Evolutionary conservation across 208 protist genomes (phyloP).

Genomic region (Leishmania martiniquensis): DNA sequence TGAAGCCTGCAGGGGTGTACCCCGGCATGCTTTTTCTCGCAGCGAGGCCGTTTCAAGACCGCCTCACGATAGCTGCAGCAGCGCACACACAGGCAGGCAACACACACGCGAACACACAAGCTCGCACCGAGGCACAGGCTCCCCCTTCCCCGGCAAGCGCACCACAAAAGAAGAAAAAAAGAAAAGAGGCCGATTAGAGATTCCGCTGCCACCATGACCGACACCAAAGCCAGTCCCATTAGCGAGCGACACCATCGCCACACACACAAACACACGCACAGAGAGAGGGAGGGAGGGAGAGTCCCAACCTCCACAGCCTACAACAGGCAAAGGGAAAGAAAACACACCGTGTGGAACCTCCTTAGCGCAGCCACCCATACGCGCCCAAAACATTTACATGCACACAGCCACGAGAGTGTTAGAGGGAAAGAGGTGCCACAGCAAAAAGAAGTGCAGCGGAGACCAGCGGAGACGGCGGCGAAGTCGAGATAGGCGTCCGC

Average conservation of each 20-base stretch:
- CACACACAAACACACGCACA: no score
- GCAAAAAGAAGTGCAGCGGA: background rate
- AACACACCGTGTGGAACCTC: no score
- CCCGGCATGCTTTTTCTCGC: background rate
- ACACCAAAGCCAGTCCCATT: no score
- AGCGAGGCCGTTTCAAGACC: background rate
- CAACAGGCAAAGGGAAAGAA: background rate
- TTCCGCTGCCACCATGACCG: no score
- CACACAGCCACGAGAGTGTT: no score
- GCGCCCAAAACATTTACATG: no score
- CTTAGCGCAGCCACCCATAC: no score
- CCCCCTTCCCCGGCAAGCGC: no score
- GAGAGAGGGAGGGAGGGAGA: background rate
- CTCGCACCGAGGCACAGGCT: background rate
- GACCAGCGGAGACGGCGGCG: background rate
- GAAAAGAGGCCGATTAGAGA: background rate
- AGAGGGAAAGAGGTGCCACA: background rate
- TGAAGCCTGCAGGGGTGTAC: background rate
- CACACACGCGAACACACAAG: background rate
- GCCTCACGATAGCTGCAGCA: background rate
- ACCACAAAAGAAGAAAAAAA: background rate
- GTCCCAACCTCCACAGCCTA: background rate
- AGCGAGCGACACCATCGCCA: no score
- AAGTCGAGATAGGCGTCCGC: background rate
- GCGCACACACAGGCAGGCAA: background rate